Evolutionary conservation across 2,329 filamentous ascomycete species (phyloP), one percentile per base, ranked within the genome.

Genomic region (Allantophomopsis cytisporea): DNA sequence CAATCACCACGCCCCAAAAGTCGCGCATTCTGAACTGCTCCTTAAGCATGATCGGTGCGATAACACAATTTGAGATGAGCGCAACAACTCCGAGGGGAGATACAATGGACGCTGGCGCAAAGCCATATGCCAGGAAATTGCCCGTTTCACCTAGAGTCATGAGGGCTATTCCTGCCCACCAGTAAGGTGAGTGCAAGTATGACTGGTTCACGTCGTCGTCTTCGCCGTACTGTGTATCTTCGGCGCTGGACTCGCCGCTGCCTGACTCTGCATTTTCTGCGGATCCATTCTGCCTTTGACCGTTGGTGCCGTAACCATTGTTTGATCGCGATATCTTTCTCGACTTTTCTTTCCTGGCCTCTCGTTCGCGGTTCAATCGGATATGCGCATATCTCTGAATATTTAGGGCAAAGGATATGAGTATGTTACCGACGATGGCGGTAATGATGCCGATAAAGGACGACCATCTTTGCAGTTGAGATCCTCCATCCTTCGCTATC

Each of bases 71-170:
- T 35, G 88, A 94, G 35, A 98, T 80, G 45, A 98, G 67, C 2
- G 91, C 91, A 11, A 98, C 91, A n/a, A 98, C 91, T 8, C 91
- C 91, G 5, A 98, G 68, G 0, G 91, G 91, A 28, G 88, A 95
- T 33, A 98, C 91, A 51, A 98, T 95, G 12, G 91, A 96, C 7
- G 91, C 91, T 3, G 91, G 91, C 21, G 91, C 91, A 57, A 98
- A 98, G 17, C 91, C 91, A 54, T 98, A 98, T 1, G 91, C 91
- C 46, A 98, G 65, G 55, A 98, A 98, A 58, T 98, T 98, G 38
- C 91, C 91, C 55, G 83, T 81, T 63, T 98, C 91, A 41, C 91
- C 91, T 17, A 94, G 64, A 1, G 80, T 86, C 75, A 98, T 98
- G 43, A 98, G 69, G 13, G 93, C 72, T 48, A 96, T 89, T 15